A percentile compares a stretch with the other conserved stretches of the same genome.
Evolutionary conservation across 306 rosid genomes (phyloP).

Genomic region (Rosa multiflora): DNA sequence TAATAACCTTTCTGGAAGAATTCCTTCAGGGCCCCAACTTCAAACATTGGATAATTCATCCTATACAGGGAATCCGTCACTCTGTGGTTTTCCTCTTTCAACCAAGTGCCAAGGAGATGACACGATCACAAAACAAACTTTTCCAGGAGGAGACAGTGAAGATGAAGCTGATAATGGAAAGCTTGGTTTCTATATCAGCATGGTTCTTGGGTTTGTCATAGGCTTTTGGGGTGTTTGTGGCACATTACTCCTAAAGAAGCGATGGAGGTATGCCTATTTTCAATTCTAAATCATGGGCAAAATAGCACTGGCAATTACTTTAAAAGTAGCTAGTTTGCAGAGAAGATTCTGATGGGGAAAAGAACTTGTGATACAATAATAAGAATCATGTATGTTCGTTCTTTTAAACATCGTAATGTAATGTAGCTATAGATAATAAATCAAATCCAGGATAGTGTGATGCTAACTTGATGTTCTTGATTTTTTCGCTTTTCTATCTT

Average conservation of each 20-base stretch:
- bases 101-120: neutral
- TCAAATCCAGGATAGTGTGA: too few relatives aligned
- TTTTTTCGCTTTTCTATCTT: too few relatives aligned
- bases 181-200: slow-evolving; percentile 3
- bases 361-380: too few relatives aligned
- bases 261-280: neutral
- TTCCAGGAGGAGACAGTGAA: neutral
- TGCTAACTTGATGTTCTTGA: neutral
- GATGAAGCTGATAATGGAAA: neutral
- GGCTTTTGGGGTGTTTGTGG: slow-evolving; percentile 1
- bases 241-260: neutral
- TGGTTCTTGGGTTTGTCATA: neutral
- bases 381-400: too few relatives aligned
- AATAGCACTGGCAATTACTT: neutral
- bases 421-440: too few relatives aligned
- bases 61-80: neutral
- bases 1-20: slow-evolving; percentile 12
- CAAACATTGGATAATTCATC: neutral
- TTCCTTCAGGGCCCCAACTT: neutral
- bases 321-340: neutral
- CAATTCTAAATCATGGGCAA: neutral
- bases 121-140: neutral
- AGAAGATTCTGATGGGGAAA: neutral
- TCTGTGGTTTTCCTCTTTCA: neutral
- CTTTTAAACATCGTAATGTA: too few relatives aligned